Percentiles rank a stretch among this genome's conserved stretches.
These are phyloP conservation scores for Starmerella potacharoeniae DNA, from an alignment of 805 yeast genomes.

Conservation along the genomic window DNA sequence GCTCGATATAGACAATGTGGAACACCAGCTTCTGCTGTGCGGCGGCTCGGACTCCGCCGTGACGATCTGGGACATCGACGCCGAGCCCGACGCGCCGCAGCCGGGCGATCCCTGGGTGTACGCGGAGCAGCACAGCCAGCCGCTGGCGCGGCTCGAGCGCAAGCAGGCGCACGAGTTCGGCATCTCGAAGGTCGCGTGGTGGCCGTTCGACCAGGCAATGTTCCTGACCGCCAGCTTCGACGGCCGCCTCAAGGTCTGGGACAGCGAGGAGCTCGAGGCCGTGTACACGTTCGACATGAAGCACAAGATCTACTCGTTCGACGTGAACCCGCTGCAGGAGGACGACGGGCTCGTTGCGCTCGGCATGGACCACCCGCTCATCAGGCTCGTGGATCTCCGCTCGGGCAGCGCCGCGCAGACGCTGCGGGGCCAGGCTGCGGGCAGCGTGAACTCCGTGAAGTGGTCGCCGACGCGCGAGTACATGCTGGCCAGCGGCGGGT, in stretches of 20 bases:
- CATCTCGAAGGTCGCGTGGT: slow-evolving; percentile 67
- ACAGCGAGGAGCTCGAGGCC: slow-evolving; percentile 50
- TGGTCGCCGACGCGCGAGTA: slow-evolving; percentile 63
- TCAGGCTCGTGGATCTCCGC: slow-evolving; percentile 61
- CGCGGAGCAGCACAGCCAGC: slow-evolving; percentile 12
- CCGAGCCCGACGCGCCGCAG: slow-evolving; percentile 9
- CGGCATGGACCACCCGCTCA: slow-evolving; percentile 59
- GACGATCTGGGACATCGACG: slow-evolving; percentile 51
- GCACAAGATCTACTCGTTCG: slow-evolving; percentile 55
- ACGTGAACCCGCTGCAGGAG: slow-evolving; percentile 38
- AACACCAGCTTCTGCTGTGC: slow-evolving; percentile 42
- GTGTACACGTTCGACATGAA: slow-evolving; percentile 57
- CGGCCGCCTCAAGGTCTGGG: slow-evolving; percentile 68
- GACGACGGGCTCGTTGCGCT: slow-evolving; percentile 48
- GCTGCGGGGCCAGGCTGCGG: slow-evolving; percentile 45
- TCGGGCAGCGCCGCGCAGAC: slow-evolving; percentile 65
- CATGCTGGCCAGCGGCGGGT: slow-evolving; percentile 66
- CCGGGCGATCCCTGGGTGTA: slow-evolving; percentile 18
- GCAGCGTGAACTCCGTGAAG: slow-evolving; percentile 45
- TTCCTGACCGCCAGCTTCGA: slow-evolving; percentile 77
- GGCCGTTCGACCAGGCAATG: slow-evolving; percentile 81
- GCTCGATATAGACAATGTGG: slow-evolving; percentile 42
- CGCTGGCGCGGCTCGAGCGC: slow-evolving; percentile 12
- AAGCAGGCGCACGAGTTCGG: slow-evolving; percentile 52
- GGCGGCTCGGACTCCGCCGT: slow-evolving; percentile 66